phyloP scores from a whole-genome alignment of 768 basidiomycete species.

The Hirschioporus abietinus region DNA sequence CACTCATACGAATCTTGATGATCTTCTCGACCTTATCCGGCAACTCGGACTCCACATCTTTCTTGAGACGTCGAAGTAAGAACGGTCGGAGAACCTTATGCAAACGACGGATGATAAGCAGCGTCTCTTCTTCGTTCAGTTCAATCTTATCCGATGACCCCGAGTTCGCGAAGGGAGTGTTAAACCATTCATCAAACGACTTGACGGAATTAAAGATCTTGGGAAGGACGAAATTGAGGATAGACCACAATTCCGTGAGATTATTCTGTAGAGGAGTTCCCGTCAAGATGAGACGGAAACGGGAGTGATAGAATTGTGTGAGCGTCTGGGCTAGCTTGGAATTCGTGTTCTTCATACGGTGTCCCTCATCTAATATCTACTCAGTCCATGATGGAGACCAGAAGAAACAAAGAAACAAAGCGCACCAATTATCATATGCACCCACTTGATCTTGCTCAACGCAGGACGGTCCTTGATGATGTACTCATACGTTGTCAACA shows the following conservation, averaged over 20 bases:
- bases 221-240: conserved; percentile 91
- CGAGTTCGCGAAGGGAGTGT: conserved; percentile 98
- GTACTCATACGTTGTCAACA: conserved; percentile 94
- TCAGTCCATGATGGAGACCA: conserved; percentile 2
- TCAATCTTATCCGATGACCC: conserved; percentile 97
- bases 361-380: conserved; percentile 71
- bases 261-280: conserved; percentile 98
- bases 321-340: conserved; percentile 87
- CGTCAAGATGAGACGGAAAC: conserved; percentile 89
- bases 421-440: conserved; percentile 94
- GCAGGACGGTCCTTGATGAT: conserved; percentile 95
- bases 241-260: conserved; percentile 90
- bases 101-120: conserved; percentile 92
- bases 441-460: conserved; percentile 88
- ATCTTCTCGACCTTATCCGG: conserved; percentile 98
- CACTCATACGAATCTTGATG: conserved; percentile 93
- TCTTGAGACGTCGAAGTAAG: conserved; percentile 87
- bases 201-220: conserved; percentile 99
- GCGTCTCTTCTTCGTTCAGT: conserved; percentile 98
- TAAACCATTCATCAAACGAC: conserved; percentile 99
- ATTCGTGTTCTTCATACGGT: conserved; percentile 96
- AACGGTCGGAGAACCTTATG: conserved; percentile 96
- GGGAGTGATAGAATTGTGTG: conserved; percentile 87
- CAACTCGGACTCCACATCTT: conserved; percentile 92
- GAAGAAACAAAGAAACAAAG: conserved; percentile 10